These are phyloP conservation scores for Boletus bicolor DNA, from an alignment of 768 basidiomycete species.

Conservation along the genomic window DNA sequence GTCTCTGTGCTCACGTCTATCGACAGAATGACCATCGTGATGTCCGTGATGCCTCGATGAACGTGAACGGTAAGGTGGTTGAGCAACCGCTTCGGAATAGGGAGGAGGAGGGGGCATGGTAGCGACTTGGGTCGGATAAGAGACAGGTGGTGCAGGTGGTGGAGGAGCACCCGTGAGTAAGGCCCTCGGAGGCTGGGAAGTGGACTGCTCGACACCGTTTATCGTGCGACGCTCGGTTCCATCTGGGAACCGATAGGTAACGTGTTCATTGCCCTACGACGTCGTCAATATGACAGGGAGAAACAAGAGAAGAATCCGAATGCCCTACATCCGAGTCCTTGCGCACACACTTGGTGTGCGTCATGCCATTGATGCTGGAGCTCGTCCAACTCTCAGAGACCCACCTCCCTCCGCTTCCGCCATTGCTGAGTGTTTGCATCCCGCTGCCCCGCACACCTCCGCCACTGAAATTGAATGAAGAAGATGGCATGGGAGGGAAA, in stretches of 20 bases:
- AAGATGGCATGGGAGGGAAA: conserved; percentile 9
- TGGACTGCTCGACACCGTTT: conserved; percentile 56
- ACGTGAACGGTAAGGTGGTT: conserved; percentile 13
- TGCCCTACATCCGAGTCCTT: conserved; percentile 56
- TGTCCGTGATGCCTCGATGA: conserved; percentile 19
- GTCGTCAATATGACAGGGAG: not conserved
- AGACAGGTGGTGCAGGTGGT: not conserved
- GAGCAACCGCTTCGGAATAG: conserved; percentile 19
- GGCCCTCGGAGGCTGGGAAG: conserved; percentile 11
- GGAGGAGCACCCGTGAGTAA: conserved; percentile 2
- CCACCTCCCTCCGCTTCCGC: conserved; percentile 34
- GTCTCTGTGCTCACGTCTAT: conserved; percentile 12
- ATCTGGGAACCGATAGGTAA: conserved; percentile 61
- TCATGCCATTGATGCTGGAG: conserved; percentile 64
- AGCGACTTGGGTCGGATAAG: not conserved
- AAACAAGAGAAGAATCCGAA: not conserved
- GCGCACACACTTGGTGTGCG: conserved; percentile 52
- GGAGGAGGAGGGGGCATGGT: conserved; percentile 17
- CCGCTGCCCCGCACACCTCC: conserved; percentile 15
- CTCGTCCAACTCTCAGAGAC: conserved; percentile 55
- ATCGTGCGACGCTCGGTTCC: conserved; percentile 63
- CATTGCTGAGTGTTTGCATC: conserved; percentile 10
- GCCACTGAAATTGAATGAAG: conserved; percentile 12
- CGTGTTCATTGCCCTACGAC: conserved; percentile 69
- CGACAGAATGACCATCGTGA: conserved; percentile 7